Evolutionary conservation across 129 eudicot species (phyloP).

Genomic region (Deinandra increscens): DNA sequence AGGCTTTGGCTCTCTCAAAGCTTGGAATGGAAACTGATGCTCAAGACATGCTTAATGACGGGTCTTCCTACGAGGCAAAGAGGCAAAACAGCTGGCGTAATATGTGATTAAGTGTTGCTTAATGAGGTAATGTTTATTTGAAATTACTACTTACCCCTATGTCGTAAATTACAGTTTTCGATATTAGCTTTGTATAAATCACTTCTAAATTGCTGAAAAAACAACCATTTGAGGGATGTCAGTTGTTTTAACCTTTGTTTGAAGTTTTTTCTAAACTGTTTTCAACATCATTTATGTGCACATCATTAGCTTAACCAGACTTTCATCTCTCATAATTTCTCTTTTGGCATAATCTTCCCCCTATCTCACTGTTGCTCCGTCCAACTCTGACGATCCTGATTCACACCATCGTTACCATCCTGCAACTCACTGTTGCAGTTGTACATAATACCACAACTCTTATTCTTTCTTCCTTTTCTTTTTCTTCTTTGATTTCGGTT

Average conservation of each 20-base stretch:
- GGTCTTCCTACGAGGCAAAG: constrained; percentile 82
- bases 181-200: constrained; percentile 43
- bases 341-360: no score
- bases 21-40: constrained; percentile 99
- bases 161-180: constrained; percentile 34
- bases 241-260: constrained; percentile 6
- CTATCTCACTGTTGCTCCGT: no score
- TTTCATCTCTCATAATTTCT: no score
- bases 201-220: constrained; percentile 18
- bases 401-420: no score
- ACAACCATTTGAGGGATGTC: constrained; percentile 26
- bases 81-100: constrained; percentile 86
- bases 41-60: constrained; percentile 95
- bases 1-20: constrained; percentile 90
- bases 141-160: constrained; percentile 21
- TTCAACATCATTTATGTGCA: neutral
- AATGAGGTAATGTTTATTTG: constrained; percentile 34
- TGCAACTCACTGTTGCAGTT: no score
- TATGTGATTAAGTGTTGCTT: constrained; percentile 21
- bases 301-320: no score
- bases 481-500: no score
- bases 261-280: neutral
- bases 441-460: no score
- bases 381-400: no score
- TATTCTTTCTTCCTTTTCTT: no score